Evolutionary conservation across 768 basidiomycete species (phyloP).

Genomic region (Hericium erinaceus): DNA sequence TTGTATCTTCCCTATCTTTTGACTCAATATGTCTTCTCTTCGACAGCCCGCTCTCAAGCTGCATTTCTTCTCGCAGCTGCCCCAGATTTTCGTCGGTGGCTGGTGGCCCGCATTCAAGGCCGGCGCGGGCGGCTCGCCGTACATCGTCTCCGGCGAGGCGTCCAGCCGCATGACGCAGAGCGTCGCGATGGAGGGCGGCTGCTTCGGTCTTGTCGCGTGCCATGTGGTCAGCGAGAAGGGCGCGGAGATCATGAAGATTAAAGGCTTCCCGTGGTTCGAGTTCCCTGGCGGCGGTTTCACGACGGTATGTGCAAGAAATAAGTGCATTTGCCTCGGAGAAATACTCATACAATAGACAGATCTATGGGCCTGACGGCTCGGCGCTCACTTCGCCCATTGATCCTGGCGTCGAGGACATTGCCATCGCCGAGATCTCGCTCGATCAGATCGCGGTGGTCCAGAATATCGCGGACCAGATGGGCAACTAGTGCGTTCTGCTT

Average conservation of each 20-base stretch:
- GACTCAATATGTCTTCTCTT: too few relatives aligned
- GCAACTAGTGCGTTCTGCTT: not conserved
- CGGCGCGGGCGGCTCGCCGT: not conserved
- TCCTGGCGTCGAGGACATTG: not conserved
- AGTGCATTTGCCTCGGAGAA: not conserved
- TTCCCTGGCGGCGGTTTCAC: not conserved
- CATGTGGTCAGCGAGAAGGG: not conserved
- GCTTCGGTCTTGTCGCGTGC: not conserved
- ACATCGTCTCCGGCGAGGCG: not conserved
- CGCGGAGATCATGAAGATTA: not conserved
- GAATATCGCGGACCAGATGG: not conserved
- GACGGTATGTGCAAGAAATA: not conserved
- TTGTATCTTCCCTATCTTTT: not conserved
- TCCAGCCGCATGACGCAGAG: not conserved
- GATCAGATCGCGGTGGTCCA: not conserved
- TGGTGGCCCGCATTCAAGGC: not conserved
- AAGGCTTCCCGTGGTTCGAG: not conserved
- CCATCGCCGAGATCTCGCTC: not conserved
- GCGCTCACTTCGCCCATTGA: not conserved
- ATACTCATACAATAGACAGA: not conserved
- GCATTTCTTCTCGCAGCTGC: not conserved
- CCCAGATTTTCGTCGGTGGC: not conserved
- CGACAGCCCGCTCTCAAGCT: not conserved
- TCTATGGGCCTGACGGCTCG: not conserved
- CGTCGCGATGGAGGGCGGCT: not conserved